Evolutionary conservation across 2,329 filamentous ascomycete genomes (phyloP).

Genomic region (Hypocreales sp.): DNA sequence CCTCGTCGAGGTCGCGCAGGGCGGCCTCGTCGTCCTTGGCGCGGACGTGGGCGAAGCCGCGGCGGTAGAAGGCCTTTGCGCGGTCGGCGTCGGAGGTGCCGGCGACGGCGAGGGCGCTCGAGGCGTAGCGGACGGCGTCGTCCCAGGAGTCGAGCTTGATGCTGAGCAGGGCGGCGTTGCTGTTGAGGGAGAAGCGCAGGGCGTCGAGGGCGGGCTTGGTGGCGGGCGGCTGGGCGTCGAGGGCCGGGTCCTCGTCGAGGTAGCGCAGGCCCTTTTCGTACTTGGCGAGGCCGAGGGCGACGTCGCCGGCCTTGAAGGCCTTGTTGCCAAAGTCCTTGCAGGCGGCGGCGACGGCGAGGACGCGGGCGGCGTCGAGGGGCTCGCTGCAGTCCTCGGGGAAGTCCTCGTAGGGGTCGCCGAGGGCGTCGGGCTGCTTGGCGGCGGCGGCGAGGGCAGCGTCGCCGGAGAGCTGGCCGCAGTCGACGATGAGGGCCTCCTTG

Average conservation of each 20-base stretch:
- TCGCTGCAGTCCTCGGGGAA: slow-evolving; percentile 72
- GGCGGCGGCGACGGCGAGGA: slow-evolving; percentile 65
- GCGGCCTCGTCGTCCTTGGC: slow-evolving; percentile 78
- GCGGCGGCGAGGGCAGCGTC: slow-evolving; percentile 51
- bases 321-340: slow-evolving; percentile 88
- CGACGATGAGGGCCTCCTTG: slow-evolving; percentile 55
- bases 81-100: slow-evolving; percentile 59
- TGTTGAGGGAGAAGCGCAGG: slow-evolving; percentile 75
- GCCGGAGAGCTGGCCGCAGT: slow-evolving; percentile 75
- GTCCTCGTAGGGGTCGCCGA: slow-evolving; percentile 88
- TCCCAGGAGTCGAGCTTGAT: slow-evolving; percentile 62
- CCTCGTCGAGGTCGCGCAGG: slow-evolving; percentile 58
- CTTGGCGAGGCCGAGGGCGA: slow-evolving; percentile 62
- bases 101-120: slow-evolving; percentile 53
- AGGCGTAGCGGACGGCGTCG: slow-evolving; percentile 55
- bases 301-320: slow-evolving; percentile 71
- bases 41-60: slow-evolving; percentile 58
- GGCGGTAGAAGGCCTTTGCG: slow-evolving; percentile 79
- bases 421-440: slow-evolving; percentile 57
- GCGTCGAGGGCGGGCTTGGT: slow-evolving; percentile 51
- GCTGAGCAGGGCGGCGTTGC: slow-evolving; percentile 73
- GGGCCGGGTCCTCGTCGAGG: slow-evolving; percentile 67
- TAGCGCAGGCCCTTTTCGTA: slow-evolving; percentile 91
- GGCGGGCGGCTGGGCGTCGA: slow-evolving; percentile 55
- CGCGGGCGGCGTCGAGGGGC: slow-evolving; percentile 47